Conservation (phyloP, 2,329 filamentous ascomycete species). For the Hypoxylon rubiginosum region DNA sequence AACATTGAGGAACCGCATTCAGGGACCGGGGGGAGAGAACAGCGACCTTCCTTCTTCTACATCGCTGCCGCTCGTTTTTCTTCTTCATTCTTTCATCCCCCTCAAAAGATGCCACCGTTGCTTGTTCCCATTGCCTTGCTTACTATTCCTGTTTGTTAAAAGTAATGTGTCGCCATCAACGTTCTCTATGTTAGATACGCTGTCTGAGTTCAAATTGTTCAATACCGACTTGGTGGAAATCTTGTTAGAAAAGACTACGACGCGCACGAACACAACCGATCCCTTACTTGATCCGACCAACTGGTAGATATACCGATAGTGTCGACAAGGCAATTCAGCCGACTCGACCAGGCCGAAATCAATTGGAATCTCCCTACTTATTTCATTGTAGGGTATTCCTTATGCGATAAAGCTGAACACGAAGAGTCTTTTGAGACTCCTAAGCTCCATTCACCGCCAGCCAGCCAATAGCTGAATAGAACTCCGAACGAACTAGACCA, state of each 20-base stretch:
- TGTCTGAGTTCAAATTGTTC: constrained; percentile 5
- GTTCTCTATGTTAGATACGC: constrained; percentile 19
- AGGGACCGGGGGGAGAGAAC: constrained; percentile 20
- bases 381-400: constrained; percentile 8
- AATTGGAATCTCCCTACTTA: constrained; percentile 13
- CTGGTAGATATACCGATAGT: constrained; percentile 20
- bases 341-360: constrained; percentile 3
- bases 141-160: constrained; percentile 18
- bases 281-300: constrained; percentile 16
- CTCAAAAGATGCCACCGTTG: constrained; percentile 33
- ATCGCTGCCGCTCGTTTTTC: constrained; percentile 16
- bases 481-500: constrained; percentile 8
- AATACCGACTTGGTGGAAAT: constrained; percentile 12
- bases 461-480: constrained; percentile 6
- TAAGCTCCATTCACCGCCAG: constrained; percentile 7
- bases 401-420: constrained; percentile 25
- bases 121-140: constrained; percentile 30
- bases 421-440: constrained; percentile 20
- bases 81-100: constrained; percentile 33
- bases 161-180: constrained; percentile 8
- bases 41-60: constrained; percentile 31
- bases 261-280: constrained; percentile 23
- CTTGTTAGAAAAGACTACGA: constrained; percentile 3
- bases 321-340: constrained; percentile 14
- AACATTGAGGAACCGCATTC: constrained; percentile 38